These are phyloP conservation scores for Ceriops tagal DNA, from an alignment of 345 rosid species.

Conservation along the genomic window DNA sequence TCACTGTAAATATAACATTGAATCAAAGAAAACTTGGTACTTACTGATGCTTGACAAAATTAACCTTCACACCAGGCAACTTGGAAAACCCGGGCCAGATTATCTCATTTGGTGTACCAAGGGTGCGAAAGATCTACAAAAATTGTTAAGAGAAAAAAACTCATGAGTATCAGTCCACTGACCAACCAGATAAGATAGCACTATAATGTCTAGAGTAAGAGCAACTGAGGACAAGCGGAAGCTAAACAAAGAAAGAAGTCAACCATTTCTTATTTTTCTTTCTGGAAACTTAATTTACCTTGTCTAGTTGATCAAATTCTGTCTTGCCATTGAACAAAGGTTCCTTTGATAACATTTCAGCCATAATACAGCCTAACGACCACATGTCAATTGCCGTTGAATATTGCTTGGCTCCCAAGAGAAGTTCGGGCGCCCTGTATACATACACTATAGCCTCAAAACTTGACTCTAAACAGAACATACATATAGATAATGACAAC, in stretches of 20 bases:
- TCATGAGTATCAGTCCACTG: neutral
- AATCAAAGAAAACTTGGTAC: slow-evolving; percentile 31
- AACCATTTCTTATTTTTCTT: neutral
- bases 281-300: slow-evolving; percentile 42
- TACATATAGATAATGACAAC: neutral
- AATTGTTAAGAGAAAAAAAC: neutral
- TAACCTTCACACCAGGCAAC: slow-evolving; percentile 95
- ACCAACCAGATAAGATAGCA: slow-evolving; percentile 2
- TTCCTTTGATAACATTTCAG: slow-evolving; percentile 79
- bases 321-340: slow-evolving; percentile 93
- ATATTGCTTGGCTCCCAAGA: slow-evolving; percentile 87
- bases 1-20: slow-evolving; percentile 17
- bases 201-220: neutral
- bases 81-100: slow-evolving; percentile 97
- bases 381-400: slow-evolving; percentile 99
- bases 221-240: neutral
- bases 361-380: slow-evolving; percentile 99
- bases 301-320: slow-evolving; percentile 97
- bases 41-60: slow-evolving; percentile 98
- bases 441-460: slow-evolving; percentile 11
- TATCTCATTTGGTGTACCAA: slow-evolving; percentile 93
- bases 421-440: slow-evolving; percentile 97
- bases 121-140: slow-evolving; percentile 75
- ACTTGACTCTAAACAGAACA: neutral
- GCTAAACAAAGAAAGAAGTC: neutral